Base-by-base conservation (phyloP, 768 basidiomycete species). In the Coprinopsis sp. region DNA sequence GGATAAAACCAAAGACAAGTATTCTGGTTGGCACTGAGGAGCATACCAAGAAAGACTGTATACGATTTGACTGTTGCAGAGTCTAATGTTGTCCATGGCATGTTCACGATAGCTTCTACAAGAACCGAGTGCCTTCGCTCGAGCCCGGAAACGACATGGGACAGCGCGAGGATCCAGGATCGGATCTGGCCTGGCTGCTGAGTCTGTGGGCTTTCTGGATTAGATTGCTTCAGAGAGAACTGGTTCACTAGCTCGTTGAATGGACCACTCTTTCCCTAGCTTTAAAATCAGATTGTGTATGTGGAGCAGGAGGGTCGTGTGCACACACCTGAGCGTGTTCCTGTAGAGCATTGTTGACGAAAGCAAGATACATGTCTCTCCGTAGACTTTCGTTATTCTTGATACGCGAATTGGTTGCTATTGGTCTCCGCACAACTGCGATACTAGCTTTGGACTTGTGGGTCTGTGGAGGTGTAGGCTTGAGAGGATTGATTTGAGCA, bases 1-100 rank as follows among this genome's bases (percentile, higher is more conserved):
- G 48, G 76, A 74, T 4, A 97, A 79, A 5, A 97, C 82, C 43
- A 87, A 74, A 19, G 84, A 85, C 25, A 95, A 75, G 65, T 95
- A 97, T 67, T 96, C 91, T 50, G 94, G 90, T 51, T 87, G 72
- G 95, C 91, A 51, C 88, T 91, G 54, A 95, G 78, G 31, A 99
- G 79, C 72, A 94, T 90, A 22, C 91, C 89, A 38, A 92, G 79
- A 61, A 96, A 96, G 28, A 86, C 77, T 24, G 84, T 86, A 66
- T 95, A 97, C 4, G 84, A 82, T 64, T 85, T 87, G 43, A 94
- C 92, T 53, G 95, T 88, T 27, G 71, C 68, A 25, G 78, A 78
- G 58, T 95, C 93, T 65, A 91, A 80, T n/a, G 82, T 88, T 13
- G 88, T 84, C 96, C 96, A 99, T 11, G 92, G 91, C 58, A 97